Evolutionary conservation across 345 rosid genomes (phyloP), one percentile per base, ranked within the genome.

Genomic region (Erodium maritimum): DNA sequence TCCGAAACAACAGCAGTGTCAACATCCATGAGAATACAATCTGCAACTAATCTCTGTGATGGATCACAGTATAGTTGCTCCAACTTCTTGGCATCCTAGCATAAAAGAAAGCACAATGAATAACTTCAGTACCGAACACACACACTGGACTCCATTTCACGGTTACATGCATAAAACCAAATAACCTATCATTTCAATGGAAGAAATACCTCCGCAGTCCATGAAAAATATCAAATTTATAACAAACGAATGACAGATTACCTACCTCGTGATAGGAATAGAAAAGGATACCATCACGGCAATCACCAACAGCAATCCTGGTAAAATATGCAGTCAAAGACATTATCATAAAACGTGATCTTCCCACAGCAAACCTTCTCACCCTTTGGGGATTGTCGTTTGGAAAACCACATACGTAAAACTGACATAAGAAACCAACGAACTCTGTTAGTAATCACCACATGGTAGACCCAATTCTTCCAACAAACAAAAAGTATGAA

Each of bases 211-310:
- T 7, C 10, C 54, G 2, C 10, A 51, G 50, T 4, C 11, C 19
- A 42, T 65, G 34, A 48, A 63, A 56, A 57, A 21, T 50, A 19
- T 51, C 45, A 60, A 19, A 51, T 12, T 18, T 20, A 22, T 50
- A 22, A 52, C 45, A 56, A 11, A n/a, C n/a, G n/a, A 53, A 58
- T 56, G 46, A 65, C 20, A 61, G 50, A 61, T 63, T 54, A 52
- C 79, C 58, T 63, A 93, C 99, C 99, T 85, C 99, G 4, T 83
- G 79, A 75, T 80, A 93, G 25, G 91, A 74, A 69, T 83, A 93
- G 61, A 93, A 93, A 63, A 89, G 87, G 70, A 93, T 79, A 69
- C 99, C 99, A 68, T 93, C 99, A 56, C 99, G 97, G 74, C 99
- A 93, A 73, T 93, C 95, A 55, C 99, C 97, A 66, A 93, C 97